Conservation (phyloP, 495 filamentous ascomycete genomes). For the Chaetomium cochliodes region DNA sequence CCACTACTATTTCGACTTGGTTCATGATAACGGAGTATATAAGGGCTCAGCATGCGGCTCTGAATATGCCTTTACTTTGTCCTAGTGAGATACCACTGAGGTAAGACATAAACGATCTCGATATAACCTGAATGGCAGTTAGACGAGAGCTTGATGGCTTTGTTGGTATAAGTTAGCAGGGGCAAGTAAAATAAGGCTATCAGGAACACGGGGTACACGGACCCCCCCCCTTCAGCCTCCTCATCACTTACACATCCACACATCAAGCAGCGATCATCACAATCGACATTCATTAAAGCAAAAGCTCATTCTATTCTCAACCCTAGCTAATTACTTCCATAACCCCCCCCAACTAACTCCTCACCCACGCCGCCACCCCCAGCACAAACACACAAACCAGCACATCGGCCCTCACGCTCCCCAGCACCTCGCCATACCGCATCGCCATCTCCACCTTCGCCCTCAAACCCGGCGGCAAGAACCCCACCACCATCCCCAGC, state of each 20-base stretch:
- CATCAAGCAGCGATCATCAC: neutral
- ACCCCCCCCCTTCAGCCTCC: too few species aligned
- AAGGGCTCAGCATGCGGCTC: too few species aligned
- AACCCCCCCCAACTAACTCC: constrained; percentile 5
- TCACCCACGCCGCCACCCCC: constrained; percentile 47
- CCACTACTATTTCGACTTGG: too few species aligned
- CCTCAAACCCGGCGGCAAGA: constrained; percentile 57
- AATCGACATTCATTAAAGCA: neutral
- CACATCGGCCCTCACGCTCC: constrained; percentile 61
- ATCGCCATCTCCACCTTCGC: constrained; percentile 58
- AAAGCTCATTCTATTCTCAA: neutral
- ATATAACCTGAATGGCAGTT: too few species aligned
- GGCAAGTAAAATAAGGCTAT: too few species aligned
- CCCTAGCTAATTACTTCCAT: neutral
- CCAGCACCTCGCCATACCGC: constrained; percentile 67
- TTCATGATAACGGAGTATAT: too few species aligned
- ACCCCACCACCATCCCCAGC: constrained; percentile 58
- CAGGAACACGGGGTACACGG: too few species aligned
- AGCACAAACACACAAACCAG: constrained; percentile 74
- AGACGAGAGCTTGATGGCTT: too few species aligned
- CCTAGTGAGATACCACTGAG: too few species aligned
- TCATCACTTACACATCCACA: neutral
- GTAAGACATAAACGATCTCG: too few species aligned
- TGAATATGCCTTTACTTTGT: too few species aligned
- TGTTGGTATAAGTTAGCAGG: too few species aligned